Percentiles rank a stretch among this genome's conserved stretches.
Evolutionary conservation across 345 rosid genomes (phyloP).

Genomic region (Salix viminalis): DNA sequence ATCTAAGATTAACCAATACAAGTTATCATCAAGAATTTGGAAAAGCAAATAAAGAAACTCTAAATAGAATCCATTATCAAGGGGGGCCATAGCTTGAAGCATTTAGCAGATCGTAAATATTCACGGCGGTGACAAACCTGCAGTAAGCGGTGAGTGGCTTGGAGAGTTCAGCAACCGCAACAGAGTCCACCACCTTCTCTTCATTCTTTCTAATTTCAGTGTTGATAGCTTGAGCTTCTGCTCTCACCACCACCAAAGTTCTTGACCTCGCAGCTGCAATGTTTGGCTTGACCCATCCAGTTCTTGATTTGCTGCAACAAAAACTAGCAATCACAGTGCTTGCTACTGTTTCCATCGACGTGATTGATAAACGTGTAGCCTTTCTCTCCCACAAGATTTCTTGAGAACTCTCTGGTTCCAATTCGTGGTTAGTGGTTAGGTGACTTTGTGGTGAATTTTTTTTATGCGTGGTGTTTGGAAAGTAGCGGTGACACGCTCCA

Average conservation of each 20-base stretch:
- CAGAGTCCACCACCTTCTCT: slow-evolving; percentile 80
- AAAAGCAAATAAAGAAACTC: not conserved
- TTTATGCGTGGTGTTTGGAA: not conserved
- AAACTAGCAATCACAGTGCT: slow-evolving; percentile 16
- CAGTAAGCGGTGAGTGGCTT: slow-evolving; percentile 81
- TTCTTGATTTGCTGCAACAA: slow-evolving; percentile 24
- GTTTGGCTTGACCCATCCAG: slow-evolving; percentile 11
- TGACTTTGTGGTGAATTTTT: not conserved
- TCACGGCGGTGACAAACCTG: slow-evolving; percentile 38
- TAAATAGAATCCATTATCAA: too few relatives aligned
- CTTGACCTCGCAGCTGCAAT: slow-evolving; percentile 21
- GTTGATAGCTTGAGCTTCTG: slow-evolving; percentile 63
- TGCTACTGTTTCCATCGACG: slow-evolving; percentile 34
- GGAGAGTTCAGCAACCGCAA: slow-evolving; percentile 65
- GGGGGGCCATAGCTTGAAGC: too few relatives aligned
- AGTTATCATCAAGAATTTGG: not conserved
- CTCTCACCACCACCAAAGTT: slow-evolving; percentile 52
- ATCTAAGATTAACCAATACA: slow-evolving; percentile 36
- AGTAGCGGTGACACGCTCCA: slow-evolving; percentile 27
- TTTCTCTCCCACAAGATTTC: not conserved
- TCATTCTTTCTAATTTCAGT: slow-evolving; percentile 78
- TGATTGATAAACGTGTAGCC: not conserved
- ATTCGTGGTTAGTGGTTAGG: not conserved
- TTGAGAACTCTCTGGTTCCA: not conserved
- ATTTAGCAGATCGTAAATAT: not conserved